A percentile compares a stretch with the other conserved stretches of the same genome.
Evolutionary conservation across 371 early-diverging fungal species (phyloP).

Genomic region (Mucor indicus): DNA sequence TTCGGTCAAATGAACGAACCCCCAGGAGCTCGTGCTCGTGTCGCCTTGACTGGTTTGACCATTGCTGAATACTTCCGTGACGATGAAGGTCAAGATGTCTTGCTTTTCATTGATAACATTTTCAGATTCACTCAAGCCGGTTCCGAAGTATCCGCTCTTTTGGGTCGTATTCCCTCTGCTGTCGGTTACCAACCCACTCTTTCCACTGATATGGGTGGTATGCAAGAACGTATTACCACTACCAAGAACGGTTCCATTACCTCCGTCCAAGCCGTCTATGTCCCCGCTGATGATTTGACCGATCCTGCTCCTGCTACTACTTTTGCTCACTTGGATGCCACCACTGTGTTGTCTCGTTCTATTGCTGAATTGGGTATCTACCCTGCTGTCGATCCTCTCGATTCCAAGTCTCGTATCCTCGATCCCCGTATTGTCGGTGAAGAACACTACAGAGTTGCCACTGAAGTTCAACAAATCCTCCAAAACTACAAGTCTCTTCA

Average conservation of each 20-base stretch:
- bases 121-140: slow-evolving; percentile 95
- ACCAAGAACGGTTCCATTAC: slow-evolving; percentile 99
- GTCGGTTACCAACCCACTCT: slow-evolving; percentile 99
- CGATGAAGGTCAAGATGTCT: slow-evolving; percentile 97
- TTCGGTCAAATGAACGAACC: slow-evolving; percentile 99
- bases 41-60: slow-evolving; percentile 95
- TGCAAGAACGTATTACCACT: slow-evolving; percentile 99
- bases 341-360: slow-evolving; percentile 97
- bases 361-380: slow-evolving; percentile 98
- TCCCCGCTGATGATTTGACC: slow-evolving; percentile 98
- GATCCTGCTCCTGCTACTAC: slow-evolving; percentile 98
- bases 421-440: slow-evolving; percentile 94
- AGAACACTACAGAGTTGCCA: slow-evolving; percentile 92
- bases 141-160: slow-evolving; percentile 93
- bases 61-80: slow-evolving; percentile 99
- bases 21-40: slow-evolving; percentile 99
- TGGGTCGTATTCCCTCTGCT: slow-evolving; percentile 98
- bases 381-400: slow-evolving; percentile 97
- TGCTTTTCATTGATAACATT: slow-evolving; percentile 96
- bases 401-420: slow-evolving; percentile 94
- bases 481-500: slow-evolving; percentile 95
- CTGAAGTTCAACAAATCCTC: slow-evolving; percentile 89
- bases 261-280: slow-evolving; percentile 96
- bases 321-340: slow-evolving; percentile 98
- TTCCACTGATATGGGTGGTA: slow-evolving; percentile 93